phyloP scores from a whole-genome alignment of 192 early-diverging fungal species.

The Phycomyces nitens region DNA sequence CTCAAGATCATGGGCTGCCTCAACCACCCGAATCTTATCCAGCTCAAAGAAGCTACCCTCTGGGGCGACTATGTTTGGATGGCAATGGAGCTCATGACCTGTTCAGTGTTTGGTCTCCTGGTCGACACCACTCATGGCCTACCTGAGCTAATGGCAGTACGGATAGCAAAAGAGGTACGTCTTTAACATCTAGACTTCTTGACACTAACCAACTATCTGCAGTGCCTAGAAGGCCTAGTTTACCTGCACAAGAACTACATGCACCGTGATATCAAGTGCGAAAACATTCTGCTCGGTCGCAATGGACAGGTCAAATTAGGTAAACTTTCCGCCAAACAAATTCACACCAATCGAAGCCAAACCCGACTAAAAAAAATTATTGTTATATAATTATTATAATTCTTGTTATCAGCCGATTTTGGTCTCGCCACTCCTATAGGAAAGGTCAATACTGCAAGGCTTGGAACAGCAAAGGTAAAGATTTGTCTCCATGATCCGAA shows the following conservation, averaged over 20 bases:
- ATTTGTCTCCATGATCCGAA: neutral
- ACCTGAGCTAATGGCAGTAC: constrained; percentile 34
- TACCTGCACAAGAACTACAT: constrained; percentile 45
- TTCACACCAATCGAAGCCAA: too few relatives aligned
- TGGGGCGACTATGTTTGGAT: constrained; percentile 44
- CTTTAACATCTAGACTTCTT: neutral
- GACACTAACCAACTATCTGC: neutral
- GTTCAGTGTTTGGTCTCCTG: constrained; percentile 38
- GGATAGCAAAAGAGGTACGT: constrained; percentile 34
- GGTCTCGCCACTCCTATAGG: constrained; percentile 28
- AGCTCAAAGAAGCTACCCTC: constrained; percentile 32
- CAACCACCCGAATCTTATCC: constrained; percentile 31
- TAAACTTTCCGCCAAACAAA: constrained; percentile 5
- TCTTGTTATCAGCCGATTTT: constrained; percentile 25
- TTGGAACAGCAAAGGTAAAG: constrained; percentile 38
- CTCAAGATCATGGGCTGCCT: constrained; percentile 40
- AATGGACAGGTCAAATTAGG: constrained; percentile 42
- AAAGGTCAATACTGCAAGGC: constrained; percentile 17
- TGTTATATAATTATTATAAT: neutral
- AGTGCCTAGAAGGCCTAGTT: constrained; percentile 39
- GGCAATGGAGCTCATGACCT: constrained; percentile 40
- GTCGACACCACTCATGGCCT: constrained; percentile 37
- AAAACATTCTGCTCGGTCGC: constrained; percentile 38
- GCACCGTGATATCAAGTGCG: constrained; percentile 50
- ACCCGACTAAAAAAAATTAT: too few relatives aligned